Evolutionary conservation across 2,329 filamentous ascomycete species (phyloP), one percentile per base, ranked within the genome.

Genomic region (Verticillium nubilum): DNA sequence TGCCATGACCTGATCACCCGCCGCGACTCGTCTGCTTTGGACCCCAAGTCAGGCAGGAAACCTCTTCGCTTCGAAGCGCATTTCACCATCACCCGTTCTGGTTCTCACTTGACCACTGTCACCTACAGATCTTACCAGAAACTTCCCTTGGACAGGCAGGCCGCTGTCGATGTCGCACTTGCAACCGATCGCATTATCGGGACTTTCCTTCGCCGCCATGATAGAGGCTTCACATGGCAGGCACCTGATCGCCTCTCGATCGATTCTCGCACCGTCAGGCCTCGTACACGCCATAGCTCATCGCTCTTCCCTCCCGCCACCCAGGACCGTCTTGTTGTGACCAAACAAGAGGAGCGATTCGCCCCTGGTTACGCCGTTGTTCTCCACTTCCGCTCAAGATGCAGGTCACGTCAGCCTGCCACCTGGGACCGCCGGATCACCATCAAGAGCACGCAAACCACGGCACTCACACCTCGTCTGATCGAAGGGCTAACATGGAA

Each of bases 1-100:
- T 78, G 76, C 60, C 68, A 77, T 47, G 81, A 84, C 67, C 73
- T 84, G 59, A 78, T 84, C 65, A 83, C 80, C 26, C 77, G 81
- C 60, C 78, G 76, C 62, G 81, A 84, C 66, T 76, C 77, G 17
- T 68, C 67, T 29, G 81, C 81, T 15, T 72, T 81, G 19, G 74
- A 78, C 52, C 70, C 70, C 63, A 62, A 68, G 59, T 64, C 69
- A 31, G 68, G 69, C 50, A 72, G 74, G 56, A 83, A 82, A 62
- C 71, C 77, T 2, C 67, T 78, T 61, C 73, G 79, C 58, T 84
- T 77, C 65, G 78, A 80, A 66, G 73, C 84, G 60, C 74, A 71
- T 31, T 80, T 80, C 64, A 74, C 76, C 35, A 74, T 83, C 54
- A 66, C 75, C 52, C 74, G 76, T 35, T 72, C 73, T 50, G 78